Base-by-base conservation (phyloP, 2,329 filamentous ascomycete genomes). In the Pseudogymnoascus sp. region DNA sequence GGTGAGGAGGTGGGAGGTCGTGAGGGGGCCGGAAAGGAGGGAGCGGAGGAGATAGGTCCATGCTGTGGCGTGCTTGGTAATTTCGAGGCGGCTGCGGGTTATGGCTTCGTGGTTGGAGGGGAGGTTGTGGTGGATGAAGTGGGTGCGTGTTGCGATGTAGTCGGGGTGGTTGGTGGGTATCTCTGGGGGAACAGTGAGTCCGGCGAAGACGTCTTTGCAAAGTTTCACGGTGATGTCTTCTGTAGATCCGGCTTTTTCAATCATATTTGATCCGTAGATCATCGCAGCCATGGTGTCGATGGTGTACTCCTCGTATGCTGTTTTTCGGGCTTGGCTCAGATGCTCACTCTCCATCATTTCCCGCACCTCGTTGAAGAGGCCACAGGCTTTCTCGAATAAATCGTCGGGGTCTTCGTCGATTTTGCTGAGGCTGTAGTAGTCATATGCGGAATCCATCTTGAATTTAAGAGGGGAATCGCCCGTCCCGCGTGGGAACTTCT, bases 1-100 rank as follows among this genome's bases (percentile, higher is more conserved):
- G 16, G 70, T 59, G 8, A 66, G 61, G 14, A 74, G 69, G 0
- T 68, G 50, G 0, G 67, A 60, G 53, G 72, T 68, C 0, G 66
- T 63, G 3, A 72, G 31, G 4, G 64, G 61, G 11, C 64, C 26
- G 7, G 65, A 26, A 6, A 66, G 61, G 24, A 69, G 26, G 16
- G 63, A 24, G 0, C 40, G 7, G 11, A 68, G 24, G 4, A 73
- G 63, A 61, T 69, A 68, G 13, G 47, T 35, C 11, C 65, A 53
- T 21, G 65, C 65, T 14, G 21, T 6, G 6, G 65, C 65, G 56
- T 66, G 64, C 29, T 66, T 60, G 7, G 62, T 35, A 7, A 65
- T 37, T 40, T 66, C 61, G 1, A 37, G 50, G 10, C 61, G 21
- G 19, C 21, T 50, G 21, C 13, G 42, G 21, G 14, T 50, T 2